phyloP scores from a whole-genome alignment of 768 basidiomycete genomes.

The Dacryopinax primogenitus region DNA sequence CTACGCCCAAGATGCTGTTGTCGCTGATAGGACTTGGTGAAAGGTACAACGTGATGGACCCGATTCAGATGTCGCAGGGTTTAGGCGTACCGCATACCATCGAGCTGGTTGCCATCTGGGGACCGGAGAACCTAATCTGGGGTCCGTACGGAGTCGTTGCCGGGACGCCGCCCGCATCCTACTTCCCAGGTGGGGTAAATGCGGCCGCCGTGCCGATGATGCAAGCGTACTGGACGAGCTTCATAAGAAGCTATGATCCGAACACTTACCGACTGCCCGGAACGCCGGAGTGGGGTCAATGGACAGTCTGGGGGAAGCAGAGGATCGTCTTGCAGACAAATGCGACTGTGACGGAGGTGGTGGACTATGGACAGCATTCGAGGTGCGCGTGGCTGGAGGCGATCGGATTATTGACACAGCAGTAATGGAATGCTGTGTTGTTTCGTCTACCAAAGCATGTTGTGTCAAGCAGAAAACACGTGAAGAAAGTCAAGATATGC shows the following conservation, averaged over 20 bases:
- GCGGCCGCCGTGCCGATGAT: not conserved
- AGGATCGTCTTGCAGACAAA: not conserved
- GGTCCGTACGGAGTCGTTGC: not conserved
- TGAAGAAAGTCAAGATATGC: too few species aligned
- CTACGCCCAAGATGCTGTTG: not conserved
- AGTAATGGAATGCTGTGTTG: too few species aligned
- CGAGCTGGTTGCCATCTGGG: not conserved
- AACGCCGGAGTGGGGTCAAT: not conserved
- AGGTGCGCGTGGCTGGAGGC: conserved; percentile 3
- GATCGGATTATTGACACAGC: not conserved
- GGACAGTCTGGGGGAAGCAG: not conserved
- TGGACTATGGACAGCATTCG: not conserved
- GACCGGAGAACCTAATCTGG: not conserved
- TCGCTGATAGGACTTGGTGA: not conserved
- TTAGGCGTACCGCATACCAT: not conserved
- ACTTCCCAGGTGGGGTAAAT: not conserved
- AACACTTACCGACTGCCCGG: not conserved
- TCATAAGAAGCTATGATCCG: not conserved
- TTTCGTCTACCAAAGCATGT: too few species aligned
- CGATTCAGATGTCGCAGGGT: not conserved
- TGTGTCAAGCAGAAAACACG: too few species aligned
- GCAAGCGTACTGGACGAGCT: conserved; percentile 4
- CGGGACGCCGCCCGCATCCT: not conserved
- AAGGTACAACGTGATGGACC: conserved; percentile 7
- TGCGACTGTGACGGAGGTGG: conserved; percentile 2